These are phyloP conservation scores for Sextonia rubra DNA, from an alignment of 164 flowering plant genomes.

Conservation along the genomic window DNA sequence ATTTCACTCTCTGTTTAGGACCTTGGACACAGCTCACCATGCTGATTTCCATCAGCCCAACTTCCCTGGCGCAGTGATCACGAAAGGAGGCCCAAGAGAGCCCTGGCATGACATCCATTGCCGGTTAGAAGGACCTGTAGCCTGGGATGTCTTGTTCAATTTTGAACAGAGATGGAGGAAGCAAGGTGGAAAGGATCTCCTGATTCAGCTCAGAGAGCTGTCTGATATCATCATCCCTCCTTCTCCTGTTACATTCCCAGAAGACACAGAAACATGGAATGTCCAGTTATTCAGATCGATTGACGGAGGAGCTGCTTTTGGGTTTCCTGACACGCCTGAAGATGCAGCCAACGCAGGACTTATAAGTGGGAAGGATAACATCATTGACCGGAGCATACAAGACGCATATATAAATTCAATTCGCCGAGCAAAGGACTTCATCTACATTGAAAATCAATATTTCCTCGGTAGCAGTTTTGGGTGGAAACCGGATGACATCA, in stretches of 20 bases:
- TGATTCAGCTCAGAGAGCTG: constrained; percentile 37
- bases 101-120: constrained; percentile 86
- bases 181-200: constrained; percentile 53
- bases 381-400: constrained; percentile 71
- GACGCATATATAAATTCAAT: constrained; percentile 78
- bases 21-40: constrained; percentile 51
- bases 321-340: constrained; percentile 58
- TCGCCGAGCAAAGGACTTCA: constrained; percentile 63
- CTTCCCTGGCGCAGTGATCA: constrained; percentile 41
- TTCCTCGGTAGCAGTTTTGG: constrained; percentile 68
- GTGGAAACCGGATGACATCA: constrained; percentile 43
- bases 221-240: constrained; percentile 47
- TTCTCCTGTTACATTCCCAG: constrained; percentile 42
- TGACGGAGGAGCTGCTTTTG: constrained; percentile 77
- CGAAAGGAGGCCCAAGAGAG: constrained; percentile 77
- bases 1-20: constrained; percentile 56
- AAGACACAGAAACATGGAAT: constrained; percentile 68
- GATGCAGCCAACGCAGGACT: constrained; percentile 63
- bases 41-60: constrained; percentile 79
- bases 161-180: constrained; percentile 83
- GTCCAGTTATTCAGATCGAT: constrained; percentile 74
- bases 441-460: constrained; percentile 75
- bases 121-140: constrained; percentile 62
- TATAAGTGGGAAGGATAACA: constrained; percentile 55
- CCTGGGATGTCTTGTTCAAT: constrained; percentile 77